phyloP scores from a whole-genome alignment of 139 green algal species.

The Pleodorina starrii region DNA sequence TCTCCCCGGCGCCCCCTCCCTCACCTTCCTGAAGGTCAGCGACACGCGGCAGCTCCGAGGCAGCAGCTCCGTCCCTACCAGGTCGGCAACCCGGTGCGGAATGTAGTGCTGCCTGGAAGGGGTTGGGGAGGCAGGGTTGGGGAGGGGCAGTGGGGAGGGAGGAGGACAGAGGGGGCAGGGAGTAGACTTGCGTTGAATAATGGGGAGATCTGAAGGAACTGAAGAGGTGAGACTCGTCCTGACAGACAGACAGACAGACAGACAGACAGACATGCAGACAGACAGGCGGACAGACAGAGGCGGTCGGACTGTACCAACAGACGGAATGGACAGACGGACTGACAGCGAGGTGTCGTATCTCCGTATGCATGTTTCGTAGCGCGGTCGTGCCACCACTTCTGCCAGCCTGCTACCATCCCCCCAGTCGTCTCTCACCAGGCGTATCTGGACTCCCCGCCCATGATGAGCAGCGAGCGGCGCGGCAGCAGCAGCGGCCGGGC shows the following conservation, averaged over 20 bases:
- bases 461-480: slow-evolving; percentile 87
- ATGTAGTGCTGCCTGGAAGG: slow-evolving; percentile 95
- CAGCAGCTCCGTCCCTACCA: slow-evolving; percentile 44
- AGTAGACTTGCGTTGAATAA: too few species aligned
- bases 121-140: not conserved
- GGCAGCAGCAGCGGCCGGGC: slow-evolving; percentile 80
- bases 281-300: not conserved
- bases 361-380: too few species aligned
- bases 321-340: too few species aligned
- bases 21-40: slow-evolving; percentile 93
- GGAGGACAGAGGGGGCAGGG: not conserved
- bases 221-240: too few species aligned
- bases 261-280: not conserved
- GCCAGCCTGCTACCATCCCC: too few species aligned
- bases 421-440: slow-evolving; percentile 89
- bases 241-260: not conserved
- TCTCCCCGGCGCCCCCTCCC: too few species aligned
- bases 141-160: not conserved
- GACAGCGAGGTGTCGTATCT: too few species aligned
- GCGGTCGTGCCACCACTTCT: too few species aligned
- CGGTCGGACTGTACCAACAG: too few species aligned
- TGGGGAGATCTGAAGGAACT: too few species aligned
- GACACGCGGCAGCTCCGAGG: slow-evolving; percentile 74
- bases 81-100: slow-evolving; percentile 89
- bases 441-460: slow-evolving; percentile 88